These are phyloP conservation scores for Aureobasidium zeae DNA, from an alignment of 2,329 filamentous ascomycete genomes.

Conservation along the genomic window DNA sequence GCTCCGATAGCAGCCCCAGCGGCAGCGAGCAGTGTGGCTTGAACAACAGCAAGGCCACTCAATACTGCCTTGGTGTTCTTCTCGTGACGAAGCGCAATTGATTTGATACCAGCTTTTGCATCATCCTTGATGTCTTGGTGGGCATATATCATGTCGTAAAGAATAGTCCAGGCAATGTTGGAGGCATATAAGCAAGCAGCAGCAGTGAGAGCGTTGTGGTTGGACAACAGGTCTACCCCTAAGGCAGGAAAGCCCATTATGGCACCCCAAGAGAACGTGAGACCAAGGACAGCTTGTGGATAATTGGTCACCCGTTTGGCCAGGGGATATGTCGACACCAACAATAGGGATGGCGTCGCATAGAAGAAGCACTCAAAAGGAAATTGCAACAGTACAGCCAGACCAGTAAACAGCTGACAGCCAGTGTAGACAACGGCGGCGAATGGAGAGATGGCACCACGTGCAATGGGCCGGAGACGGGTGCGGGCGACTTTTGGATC, in stretches of 20 bases:
- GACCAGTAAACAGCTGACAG: constrained; percentile 60
- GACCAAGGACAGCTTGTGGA: constrained; percentile 70
- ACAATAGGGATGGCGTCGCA: constrained; percentile 61
- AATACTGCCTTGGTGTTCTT: constrained; percentile 68
- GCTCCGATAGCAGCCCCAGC: constrained; percentile 56
- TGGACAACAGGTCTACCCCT: constrained; percentile 62
- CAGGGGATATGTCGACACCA: constrained; percentile 70
- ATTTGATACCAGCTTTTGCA: constrained; percentile 77
- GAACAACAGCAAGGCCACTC: constrained; percentile 57
- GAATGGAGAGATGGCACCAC: constrained; percentile 63
- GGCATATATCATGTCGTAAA: constrained; percentile 91
- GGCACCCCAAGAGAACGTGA: constrained; percentile 84
- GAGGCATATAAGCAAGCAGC: constrained; percentile 64
- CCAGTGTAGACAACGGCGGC: constrained; percentile 67
- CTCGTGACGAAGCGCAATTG: constrained; percentile 72
- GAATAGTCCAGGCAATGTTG: constrained; percentile 74
- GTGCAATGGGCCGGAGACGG: constrained; percentile 68
- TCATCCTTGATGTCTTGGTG: constrained; percentile 88
- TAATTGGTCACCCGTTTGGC: constrained; percentile 83
- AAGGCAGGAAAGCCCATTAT: constrained; percentile 81
- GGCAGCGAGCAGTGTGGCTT: constrained; percentile 59
- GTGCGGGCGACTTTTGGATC: constrained; percentile 73
- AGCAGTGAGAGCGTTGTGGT: constrained; percentile 53
- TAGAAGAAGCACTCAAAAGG: constrained; percentile 66
- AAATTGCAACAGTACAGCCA: constrained; percentile 68